Evolutionary conservation across 495 filamentous ascomycete species (phyloP).

Genomic region (Hyaloscypha hepaticicola): DNA sequence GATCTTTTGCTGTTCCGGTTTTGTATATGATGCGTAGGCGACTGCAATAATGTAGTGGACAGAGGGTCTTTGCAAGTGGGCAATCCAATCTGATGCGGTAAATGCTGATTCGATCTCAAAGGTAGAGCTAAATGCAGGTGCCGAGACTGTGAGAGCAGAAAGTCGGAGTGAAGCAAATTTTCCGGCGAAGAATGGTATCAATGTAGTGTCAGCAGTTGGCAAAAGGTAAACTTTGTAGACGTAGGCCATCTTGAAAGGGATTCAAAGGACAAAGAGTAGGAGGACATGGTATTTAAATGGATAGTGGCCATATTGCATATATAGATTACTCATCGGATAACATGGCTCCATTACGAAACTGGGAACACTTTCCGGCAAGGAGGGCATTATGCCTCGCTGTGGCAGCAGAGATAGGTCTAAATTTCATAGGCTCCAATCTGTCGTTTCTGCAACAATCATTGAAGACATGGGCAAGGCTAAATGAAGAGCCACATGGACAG

Average conservation of each 20-base stretch:
- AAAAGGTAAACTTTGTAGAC: constrained; percentile 19
- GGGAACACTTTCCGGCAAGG: neutral
- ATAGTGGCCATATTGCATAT: neutral
- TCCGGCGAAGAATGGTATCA: constrained; percentile 28
- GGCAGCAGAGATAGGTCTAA: no score
- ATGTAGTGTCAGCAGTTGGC: constrained; percentile 14
- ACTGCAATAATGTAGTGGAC: constrained; percentile 38
- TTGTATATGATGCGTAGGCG: constrained; percentile 26
- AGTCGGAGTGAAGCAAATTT: constrained; percentile 37
- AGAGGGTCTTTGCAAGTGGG: constrained; percentile 24
- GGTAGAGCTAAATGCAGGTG: constrained; percentile 37
- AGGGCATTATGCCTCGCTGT: no score
- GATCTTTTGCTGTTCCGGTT: constrained; percentile 9
- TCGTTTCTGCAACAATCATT: no score
- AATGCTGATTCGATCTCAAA: constrained; percentile 37
- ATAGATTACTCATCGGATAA: neutral
- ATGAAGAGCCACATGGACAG: no score
- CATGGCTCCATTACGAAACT: neutral
- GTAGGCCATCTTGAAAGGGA: constrained; percentile 11
- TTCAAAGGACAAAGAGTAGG: neutral
- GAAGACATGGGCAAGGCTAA: no score
- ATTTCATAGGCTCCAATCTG: no score
- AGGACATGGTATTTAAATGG: neutral
- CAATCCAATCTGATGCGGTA: constrained; percentile 33
- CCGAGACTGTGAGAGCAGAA: constrained; percentile 29